Evolutionary conservation across 768 basidiomycete genomes (phyloP), one percentile per base, ranked within the genome.

Genomic region (Mycena leptocephala): DNA sequence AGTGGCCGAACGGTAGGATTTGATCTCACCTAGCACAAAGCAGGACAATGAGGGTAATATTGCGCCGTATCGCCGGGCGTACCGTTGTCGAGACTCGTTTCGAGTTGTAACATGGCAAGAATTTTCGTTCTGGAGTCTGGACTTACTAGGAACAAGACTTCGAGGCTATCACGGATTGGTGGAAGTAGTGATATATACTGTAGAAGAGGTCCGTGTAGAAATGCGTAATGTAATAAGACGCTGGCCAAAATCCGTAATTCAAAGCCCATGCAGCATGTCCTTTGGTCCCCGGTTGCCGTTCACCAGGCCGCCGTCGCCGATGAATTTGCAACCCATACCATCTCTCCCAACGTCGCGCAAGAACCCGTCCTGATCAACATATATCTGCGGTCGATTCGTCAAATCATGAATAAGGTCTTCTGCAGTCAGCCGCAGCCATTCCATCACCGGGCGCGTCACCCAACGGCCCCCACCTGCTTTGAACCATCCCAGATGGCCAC

Each of bases 391-490:
- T 59, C 30, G 39, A 32, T 43, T 59, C 26, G 5, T 14, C 39
- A 41, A 46, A 46, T 59, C 46, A 32, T 70, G 41, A 22, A 16
- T 30, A 4, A 70, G 10, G 11, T 59, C 68, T 24, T 59, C 56
- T 32, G 56, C 68, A 59, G 41, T 46, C 56, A 59, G 26, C 3
- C 41, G 39, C 3, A 70, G 20, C 68, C 55, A 70, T 18, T 70
- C 68, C 56, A 59, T 3, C 56, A 59, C 68, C 2, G 68, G 55
- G 1, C n/a, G 55, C 39, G 68, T 70, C 26, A 59, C 37, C 68
- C 68, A 70, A n/a, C 68, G 68, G 11, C 68, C 68, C 3, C 67
- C 67, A 18, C 56, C 68, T 8, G 37, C 56, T n/a, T 70, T 70
- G 55, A 59, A 59, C 41, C 68, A 58, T 24, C 39, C 68, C 11